These are phyloP conservation scores for Starmerella riodocensis DNA, from an alignment of 805 yeast genomes.

Conservation along the genomic window DNA sequence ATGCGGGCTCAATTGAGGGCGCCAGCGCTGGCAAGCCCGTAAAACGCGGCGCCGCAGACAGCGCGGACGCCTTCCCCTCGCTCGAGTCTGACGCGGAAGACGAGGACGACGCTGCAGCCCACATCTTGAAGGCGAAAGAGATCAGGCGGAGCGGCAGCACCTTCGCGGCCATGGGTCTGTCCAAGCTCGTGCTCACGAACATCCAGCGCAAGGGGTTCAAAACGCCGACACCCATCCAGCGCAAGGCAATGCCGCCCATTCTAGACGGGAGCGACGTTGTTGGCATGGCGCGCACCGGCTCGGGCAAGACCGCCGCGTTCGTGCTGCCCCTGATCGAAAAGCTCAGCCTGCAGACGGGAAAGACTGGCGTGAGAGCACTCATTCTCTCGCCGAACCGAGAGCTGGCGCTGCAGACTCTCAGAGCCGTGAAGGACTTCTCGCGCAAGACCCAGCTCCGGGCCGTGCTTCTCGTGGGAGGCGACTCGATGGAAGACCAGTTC, in stretches of 20 bases:
- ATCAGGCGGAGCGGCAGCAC: slow-evolving; percentile 40
- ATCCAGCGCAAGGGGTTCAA: slow-evolving; percentile 75
- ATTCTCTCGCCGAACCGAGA: slow-evolving; percentile 93
- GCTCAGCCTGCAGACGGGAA: neutral
- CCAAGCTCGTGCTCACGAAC: slow-evolving; percentile 54
- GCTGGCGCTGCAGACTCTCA: slow-evolving; percentile 82
- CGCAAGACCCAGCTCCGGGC: slow-evolving; percentile 72
- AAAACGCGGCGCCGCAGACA: neutral
- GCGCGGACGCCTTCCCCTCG: slow-evolving; percentile 27
- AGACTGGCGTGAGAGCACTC: slow-evolving; percentile 76
- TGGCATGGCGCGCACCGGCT: slow-evolving; percentile 99
- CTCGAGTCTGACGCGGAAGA: slow-evolving; percentile 32
- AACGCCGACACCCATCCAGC: slow-evolving; percentile 95
- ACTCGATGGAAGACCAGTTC: slow-evolving; percentile 93
- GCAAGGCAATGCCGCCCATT: slow-evolving; percentile 85
- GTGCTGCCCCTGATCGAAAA: slow-evolving; percentile 73
- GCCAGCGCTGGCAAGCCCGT: neutral
- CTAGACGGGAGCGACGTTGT: slow-evolving; percentile 85
- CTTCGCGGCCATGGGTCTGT: slow-evolving; percentile 80
- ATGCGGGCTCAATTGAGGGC: no score
- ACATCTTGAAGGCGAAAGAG: slow-evolving; percentile 11
- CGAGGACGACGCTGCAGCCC: slow-evolving; percentile 26
- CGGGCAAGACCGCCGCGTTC: slow-evolving; percentile 98
- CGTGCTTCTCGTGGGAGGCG: slow-evolving; percentile 88
- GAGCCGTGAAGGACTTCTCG: slow-evolving; percentile 77